Percentiles rank a stretch among this genome's conserved stretches.
Conservation (phyloP, 768 basidiomycete genomes). For the Harrya chromipes region DNA sequence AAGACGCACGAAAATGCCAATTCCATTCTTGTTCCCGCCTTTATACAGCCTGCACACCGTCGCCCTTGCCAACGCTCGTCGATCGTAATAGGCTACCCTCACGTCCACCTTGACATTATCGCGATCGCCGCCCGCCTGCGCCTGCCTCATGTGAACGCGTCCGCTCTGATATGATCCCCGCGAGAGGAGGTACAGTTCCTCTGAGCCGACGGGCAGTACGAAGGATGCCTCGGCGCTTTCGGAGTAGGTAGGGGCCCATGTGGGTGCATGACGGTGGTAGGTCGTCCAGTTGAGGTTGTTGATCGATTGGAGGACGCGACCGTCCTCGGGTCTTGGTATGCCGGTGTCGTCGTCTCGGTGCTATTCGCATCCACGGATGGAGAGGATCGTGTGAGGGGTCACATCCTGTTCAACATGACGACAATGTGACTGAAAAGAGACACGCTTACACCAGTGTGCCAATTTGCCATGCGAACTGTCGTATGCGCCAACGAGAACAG, state of each 20-base stretch:
- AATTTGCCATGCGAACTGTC: constrained; percentile 1
- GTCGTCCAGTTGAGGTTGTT: constrained; percentile 12
- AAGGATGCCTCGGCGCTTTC: constrained; percentile 24
- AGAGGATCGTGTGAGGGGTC: too few relatives aligned
- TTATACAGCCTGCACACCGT: constrained; percentile 32
- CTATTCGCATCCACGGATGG: too few relatives aligned
- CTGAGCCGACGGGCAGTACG: constrained; percentile 27
- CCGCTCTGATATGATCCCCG: constrained; percentile 30
- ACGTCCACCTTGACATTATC: constrained; percentile 28
- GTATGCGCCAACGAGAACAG: neutral
- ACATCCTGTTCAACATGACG: neutral
- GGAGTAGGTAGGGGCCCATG: constrained; percentile 17
- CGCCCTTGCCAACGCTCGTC: constrained; percentile 24
- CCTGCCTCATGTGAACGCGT: constrained; percentile 16
- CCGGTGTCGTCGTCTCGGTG: constrained; percentile 1
- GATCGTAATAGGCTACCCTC: constrained; percentile 26
- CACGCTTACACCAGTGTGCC: neutral
- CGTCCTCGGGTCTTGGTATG: constrained; percentile 12
- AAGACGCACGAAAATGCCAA: constrained; percentile 37
- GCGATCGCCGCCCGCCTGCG: constrained; percentile 2
- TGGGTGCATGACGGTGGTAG: constrained; percentile 2
- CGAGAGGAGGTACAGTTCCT: constrained; percentile 34
- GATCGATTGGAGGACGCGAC: constrained; percentile 14
- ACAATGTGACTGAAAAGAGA: neutral
- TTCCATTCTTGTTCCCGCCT: constrained; percentile 27